These are phyloP conservation scores for Hypoxylon crocopeplum DNA, from an alignment of 495 filamentous ascomycete species.

Conservation along the genomic window DNA sequence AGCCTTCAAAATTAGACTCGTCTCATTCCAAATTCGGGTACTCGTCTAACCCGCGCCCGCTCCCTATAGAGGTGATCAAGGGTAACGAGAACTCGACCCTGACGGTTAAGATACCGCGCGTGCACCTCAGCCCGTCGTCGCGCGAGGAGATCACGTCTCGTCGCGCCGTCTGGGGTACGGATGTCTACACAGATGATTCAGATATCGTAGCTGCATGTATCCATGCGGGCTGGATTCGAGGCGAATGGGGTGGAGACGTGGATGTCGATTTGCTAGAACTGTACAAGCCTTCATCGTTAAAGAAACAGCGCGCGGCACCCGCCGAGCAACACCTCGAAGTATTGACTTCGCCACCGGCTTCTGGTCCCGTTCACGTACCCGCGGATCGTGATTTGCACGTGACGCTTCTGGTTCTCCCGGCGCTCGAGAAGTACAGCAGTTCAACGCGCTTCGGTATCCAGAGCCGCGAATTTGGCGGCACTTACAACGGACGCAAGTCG, in stretches of 20 bases:
- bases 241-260: slow-evolving; percentile 82
- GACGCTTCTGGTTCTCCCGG: slow-evolving; percentile 80
- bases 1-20: slow-evolving; percentile 58
- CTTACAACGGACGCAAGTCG: slow-evolving; percentile 46
- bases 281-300: slow-evolving; percentile 49
- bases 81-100: slow-evolving; percentile 89
- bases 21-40: slow-evolving; percentile 68
- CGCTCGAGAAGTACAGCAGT: slow-evolving; percentile 75
- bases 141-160: slow-evolving; percentile 82
- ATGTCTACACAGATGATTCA: slow-evolving; percentile 94
- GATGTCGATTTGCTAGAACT: slow-evolving; percentile 70
- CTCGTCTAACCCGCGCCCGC: slow-evolving; percentile 72
- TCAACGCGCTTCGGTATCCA: slow-evolving; percentile 78
- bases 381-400: slow-evolving; percentile 80
- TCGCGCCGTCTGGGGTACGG: slow-evolving; percentile 87
- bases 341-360: slow-evolving; percentile 50
- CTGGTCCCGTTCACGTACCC: slow-evolving; percentile 60
- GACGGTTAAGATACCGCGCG: slow-evolving; percentile 82
- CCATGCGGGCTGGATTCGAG: slow-evolving; percentile 89
- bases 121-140: slow-evolving; percentile 69
- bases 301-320: slow-evolving; percentile 28
- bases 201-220: slow-evolving; percentile 93
- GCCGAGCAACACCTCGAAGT: slow-evolving; percentile 43
- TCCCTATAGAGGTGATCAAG: slow-evolving; percentile 74
- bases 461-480: slow-evolving; percentile 73